Conservation (phyloP, 345 rosid genomes). For the Combretum micranthum region DNA sequence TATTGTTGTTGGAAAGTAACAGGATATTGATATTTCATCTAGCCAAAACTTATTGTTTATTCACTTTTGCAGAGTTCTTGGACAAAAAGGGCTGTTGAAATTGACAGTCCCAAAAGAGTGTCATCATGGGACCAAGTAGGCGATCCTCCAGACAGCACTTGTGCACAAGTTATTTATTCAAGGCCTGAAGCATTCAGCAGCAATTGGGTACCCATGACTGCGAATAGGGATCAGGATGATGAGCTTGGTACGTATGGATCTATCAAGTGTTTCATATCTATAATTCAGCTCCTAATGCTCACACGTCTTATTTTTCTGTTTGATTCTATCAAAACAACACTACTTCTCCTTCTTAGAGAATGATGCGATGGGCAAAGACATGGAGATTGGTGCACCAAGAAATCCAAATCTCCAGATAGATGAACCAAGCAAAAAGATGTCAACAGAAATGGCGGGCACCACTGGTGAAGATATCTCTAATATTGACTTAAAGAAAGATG, state of each 20-base stretch:
- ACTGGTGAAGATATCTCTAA: constrained; percentile 17
- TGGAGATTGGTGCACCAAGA: constrained; percentile 28
- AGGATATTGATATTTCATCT: too few species aligned
- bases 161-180: constrained; percentile 28
- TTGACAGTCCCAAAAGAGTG: constrained; percentile 26
- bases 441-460: constrained; percentile 7
- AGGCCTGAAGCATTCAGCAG: constrained; percentile 22
- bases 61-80: constrained; percentile 33
- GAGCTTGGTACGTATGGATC: constrained; percentile 23
- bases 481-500: constrained; percentile 20
- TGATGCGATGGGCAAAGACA: constrained; percentile 24
- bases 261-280: neutral
- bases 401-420: constrained; percentile 15
- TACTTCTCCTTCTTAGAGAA: constrained; percentile 19
- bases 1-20: too few species aligned
- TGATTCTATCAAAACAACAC: constrained; percentile 2
- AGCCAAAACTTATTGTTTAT: too few species aligned
- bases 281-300: neutral
- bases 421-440: constrained; percentile 13
- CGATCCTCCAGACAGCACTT: constrained; percentile 30
- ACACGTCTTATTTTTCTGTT: neutral
- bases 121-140: constrained; percentile 23
- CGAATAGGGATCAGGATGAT: constrained; percentile 18
- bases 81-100: constrained; percentile 31
- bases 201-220: constrained; percentile 30